Evolutionary conservation across 352 stramenopile genomes (phyloP), one percentile per base, ranked within the genome.

Genomic region (Phytophthora multivora): DNA sequence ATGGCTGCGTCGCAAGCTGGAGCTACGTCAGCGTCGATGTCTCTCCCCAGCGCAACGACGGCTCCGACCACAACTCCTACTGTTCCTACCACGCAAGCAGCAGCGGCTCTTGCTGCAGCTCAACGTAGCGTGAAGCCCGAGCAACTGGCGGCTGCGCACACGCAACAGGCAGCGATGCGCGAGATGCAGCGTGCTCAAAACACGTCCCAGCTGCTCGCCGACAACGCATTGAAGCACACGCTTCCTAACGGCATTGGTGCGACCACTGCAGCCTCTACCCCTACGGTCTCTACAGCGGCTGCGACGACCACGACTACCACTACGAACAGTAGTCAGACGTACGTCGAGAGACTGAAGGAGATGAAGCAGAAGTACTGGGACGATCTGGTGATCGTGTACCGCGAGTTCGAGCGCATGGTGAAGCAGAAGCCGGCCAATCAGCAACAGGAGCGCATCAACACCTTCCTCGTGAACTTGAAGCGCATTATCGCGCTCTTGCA

Each of bases 351-450:
- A 16, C 69, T 91, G 15, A 86, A 85, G 50, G 78, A 91, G 54
- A 79, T 92, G 66, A 90, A 89, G 49, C 60, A 66, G 18, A 94
- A 94, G 57, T 93, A 94, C 45, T 94, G 83, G 83, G 80, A 94
- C 23, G 83, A 92, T 47, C 50, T 94, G 10, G 77, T 94, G 43
- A 82, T 93, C 43, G 86, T 94, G 16, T 91, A 91, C 52, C 77
- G 78, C n/a, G 86, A 94, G 51, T 93, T 94, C 50, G 83, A 91
- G 47, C 77, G 83, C 25, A 91, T 94, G 86, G 86, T 91, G 25
- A 88, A 90, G 61, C 81, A 94, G 58, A 92, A 93, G 40, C 81
- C 80, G 0, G 76, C 79, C 9, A 89, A 86, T 13, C 81, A 90
- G 55, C 83, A 94, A 50, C 81, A 91, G 38, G 83, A 92, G 50